These are phyloP conservation scores for Gastrolobium villosum DNA, from an alignment of 306 rosid species.

Conservation along the genomic window DNA sequence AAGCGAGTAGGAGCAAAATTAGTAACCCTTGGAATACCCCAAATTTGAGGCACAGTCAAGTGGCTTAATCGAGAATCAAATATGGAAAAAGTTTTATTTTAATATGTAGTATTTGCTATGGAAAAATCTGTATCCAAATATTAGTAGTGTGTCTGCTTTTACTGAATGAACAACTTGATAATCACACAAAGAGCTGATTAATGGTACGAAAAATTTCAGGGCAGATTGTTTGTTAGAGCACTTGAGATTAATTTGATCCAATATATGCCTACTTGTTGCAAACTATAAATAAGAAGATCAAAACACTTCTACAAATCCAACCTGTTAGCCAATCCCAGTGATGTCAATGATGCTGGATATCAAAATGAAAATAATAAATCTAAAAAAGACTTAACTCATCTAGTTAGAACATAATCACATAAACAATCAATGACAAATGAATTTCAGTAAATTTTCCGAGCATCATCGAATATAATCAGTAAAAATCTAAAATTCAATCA, in stretches of 20 bases:
- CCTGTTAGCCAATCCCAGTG: not conserved
- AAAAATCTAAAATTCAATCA: not conserved
- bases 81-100: not conserved
- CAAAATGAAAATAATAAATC: constrained; percentile 26
- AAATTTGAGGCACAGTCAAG: constrained; percentile 21
- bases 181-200: not conserved
- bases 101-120: not conserved
- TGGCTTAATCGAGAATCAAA: constrained; percentile 19
- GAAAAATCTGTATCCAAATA: constrained; percentile 9
- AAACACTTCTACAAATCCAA: not conserved
- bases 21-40: constrained; percentile 29
- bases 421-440: not conserved
- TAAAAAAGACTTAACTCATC: not conserved
- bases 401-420: not conserved
- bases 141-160: constrained; percentile 1
- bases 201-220: not conserved
- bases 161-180: not conserved
- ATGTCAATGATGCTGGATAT: not conserved
- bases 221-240: constrained; percentile 5
- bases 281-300: not conserved
- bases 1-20: not conserved
- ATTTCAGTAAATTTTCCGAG: not conserved
- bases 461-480: not conserved
- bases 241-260: constrained; percentile 7
- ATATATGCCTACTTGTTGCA: not conserved